These are phyloP conservation scores for Lasiodiplodia citricola DNA, from an alignment of 2,329 filamentous ascomycete species.

Conservation along the genomic window DNA sequence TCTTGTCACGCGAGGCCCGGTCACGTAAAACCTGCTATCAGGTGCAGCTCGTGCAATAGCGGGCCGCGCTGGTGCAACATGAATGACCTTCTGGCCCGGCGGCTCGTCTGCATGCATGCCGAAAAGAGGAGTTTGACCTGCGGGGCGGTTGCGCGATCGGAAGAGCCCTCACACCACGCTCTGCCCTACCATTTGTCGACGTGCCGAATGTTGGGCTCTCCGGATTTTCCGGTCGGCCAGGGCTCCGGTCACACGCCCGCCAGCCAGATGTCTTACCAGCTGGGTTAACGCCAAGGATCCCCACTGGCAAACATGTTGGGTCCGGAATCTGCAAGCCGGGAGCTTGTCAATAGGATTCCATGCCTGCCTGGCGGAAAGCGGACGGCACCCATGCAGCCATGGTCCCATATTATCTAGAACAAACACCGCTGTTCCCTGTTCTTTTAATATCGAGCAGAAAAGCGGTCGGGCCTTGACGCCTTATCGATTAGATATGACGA, in stretches of 20 bases:
- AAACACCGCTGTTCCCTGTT: slow-evolving; percentile 1
- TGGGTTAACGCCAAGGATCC: neutral
- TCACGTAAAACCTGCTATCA: neutral
- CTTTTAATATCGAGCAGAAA: neutral
- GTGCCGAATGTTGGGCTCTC: neutral
- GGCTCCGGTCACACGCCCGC: neutral
- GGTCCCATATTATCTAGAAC: neutral
- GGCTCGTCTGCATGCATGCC: neutral
- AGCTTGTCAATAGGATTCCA: neutral
- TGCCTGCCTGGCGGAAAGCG: neutral
- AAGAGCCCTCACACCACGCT: slow-evolving; percentile 1
- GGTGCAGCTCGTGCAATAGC: slow-evolving; percentile 7
- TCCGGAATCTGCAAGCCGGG: slow-evolving; percentile 4
- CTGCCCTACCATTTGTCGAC: slow-evolving; percentile 7
- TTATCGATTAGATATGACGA: slow-evolving; percentile 13
- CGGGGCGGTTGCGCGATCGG: slow-evolving; percentile 2
- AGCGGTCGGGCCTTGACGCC: neutral
- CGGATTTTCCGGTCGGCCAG: neutral
- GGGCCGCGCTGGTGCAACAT: neutral
- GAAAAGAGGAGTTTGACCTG: slow-evolving; percentile 14
- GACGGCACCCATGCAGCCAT: neutral
- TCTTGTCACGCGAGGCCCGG: slow-evolving; percentile 21
- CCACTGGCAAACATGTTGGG: neutral
- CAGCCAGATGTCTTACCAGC: neutral
- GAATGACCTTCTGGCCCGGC: neutral